Conservation (phyloP, 2,329 filamentous ascomycete species). For the Diaporthe sp. region DNA sequence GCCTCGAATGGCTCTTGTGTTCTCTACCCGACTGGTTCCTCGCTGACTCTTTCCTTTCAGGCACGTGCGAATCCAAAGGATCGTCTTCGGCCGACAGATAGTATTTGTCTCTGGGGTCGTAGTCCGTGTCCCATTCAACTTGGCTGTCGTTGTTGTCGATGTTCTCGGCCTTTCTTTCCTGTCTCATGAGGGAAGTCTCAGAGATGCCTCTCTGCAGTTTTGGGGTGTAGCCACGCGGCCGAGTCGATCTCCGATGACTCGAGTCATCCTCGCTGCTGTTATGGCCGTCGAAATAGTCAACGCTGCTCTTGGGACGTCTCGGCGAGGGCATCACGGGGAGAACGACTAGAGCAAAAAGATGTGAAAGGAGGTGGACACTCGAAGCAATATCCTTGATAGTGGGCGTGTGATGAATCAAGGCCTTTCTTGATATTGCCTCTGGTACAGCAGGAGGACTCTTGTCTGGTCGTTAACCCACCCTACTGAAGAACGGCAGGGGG, state of each 20-base stretch:
- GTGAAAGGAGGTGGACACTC: neutral
- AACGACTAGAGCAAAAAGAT: neutral
- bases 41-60: neutral
- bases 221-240: constrained; percentile 27
- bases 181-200: constrained; percentile 37
- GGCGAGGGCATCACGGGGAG: constrained; percentile 35
- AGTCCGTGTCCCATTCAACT: constrained; percentile 42
- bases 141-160: constrained; percentile 26
- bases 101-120: constrained; percentile 43
- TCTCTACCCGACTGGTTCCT: neutral
- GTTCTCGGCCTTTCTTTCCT: constrained; percentile 12
- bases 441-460: neutral
- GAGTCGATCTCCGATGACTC: constrained; percentile 21
- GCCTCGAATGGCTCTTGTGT: constrained; percentile 28
- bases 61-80: constrained; percentile 24
- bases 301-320: constrained; percentile 28
- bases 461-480: neutral
- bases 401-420: neutral
- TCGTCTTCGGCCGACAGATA: constrained; percentile 43
- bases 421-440: constrained; percentile 2
- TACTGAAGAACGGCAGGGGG: constrained; percentile 6
- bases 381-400: neutral
- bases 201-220: constrained; percentile 30
- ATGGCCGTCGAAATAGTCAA: constrained; percentile 28
- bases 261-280: constrained; percentile 36